Conservation (phyloP, 345 rosid genomes). For the Erucastrum elatum region DNA sequence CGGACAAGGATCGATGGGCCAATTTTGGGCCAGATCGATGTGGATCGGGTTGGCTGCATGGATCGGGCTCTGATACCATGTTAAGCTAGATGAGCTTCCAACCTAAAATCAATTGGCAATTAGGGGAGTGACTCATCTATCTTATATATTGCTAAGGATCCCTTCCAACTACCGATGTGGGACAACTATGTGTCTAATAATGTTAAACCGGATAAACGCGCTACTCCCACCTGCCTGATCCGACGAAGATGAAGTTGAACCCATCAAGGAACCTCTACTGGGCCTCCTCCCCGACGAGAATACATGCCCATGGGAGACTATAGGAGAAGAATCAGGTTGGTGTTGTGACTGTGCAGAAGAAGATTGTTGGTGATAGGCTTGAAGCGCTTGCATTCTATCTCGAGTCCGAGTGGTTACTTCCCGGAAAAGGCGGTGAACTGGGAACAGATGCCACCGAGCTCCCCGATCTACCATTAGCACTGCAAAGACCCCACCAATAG, state of each 20-base stretch:
- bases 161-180: no score
- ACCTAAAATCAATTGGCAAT: no score
- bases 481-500: conserved; percentile 24
- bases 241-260: conserved; percentile 50
- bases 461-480: conserved; percentile 67
- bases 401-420: conserved; percentile 79
- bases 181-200: no score
- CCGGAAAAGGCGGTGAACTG: conserved; percentile 76
- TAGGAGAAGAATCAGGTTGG: conserved; percentile 51
- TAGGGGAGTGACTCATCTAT: no score
- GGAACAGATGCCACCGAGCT: conserved; percentile 63
- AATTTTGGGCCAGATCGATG: no score
- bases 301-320: conserved; percentile 53
- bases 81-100: no score
- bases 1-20: no score
- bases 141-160: no score
- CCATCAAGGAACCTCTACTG: conserved; percentile 38
- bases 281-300: conserved; percentile 60
- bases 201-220: conserved; percentile 60
- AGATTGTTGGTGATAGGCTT: conserved; percentile 86
- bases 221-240: conserved; percentile 65
- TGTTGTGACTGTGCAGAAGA: conserved; percentile 36
- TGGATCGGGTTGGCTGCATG: no score
- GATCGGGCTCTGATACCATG: no score
- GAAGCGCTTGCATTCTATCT: conserved; percentile 89